Evolutionary conservation across 202 grass and related monocot species (phyloP), one percentile per base, ranked within the genome.

Genomic region (Digitaria exilis): DNA sequence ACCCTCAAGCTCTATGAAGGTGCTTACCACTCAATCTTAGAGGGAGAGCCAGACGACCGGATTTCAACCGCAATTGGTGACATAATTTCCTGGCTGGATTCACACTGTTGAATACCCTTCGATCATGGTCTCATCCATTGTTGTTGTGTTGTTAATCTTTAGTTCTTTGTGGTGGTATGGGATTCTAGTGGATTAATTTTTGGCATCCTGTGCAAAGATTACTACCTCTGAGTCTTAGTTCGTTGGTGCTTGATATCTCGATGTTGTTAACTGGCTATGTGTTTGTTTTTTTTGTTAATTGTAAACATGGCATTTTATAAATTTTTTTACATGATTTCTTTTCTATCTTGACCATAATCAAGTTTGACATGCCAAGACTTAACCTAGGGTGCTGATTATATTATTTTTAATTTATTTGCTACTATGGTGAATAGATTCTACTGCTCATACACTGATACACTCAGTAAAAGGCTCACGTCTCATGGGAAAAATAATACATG

Each of bases 61-160:
- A 98, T 98, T 82, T 82, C 80, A 79, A 71, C 82, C 9, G 93
- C 94, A 66, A 87, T 98, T 66, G 78, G 65, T 43, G 93, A 98
- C 80, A 94, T 98, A 75, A 86, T 96, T 76, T 88, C 83, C n/a
- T 96, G 96, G 96, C 83, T 98, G 44, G 91, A 95, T 88, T 93
- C 87, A 10, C 96, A 85, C 31, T 87, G 86, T 69, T 85, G 80
- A 90, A 66, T 54, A 30, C 21, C 28, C 2, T 59, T 56, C 2
- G n/a, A 42, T 16, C 29, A 46, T 83, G 31, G 22, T 44, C 31
- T 71, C 64, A n/a, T 76, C 25, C 61, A 71, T 58, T 16, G 4
- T 50, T 11, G 19, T 70, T 5, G 16, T 39, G 37, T 39, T n/a
- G n/a, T n/a, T 37, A 37, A 70, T 85, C 29, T 70, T 65, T 46